Conservation (phyloP, 345 rosid genomes). For the Corchorus capsularis region DNA sequence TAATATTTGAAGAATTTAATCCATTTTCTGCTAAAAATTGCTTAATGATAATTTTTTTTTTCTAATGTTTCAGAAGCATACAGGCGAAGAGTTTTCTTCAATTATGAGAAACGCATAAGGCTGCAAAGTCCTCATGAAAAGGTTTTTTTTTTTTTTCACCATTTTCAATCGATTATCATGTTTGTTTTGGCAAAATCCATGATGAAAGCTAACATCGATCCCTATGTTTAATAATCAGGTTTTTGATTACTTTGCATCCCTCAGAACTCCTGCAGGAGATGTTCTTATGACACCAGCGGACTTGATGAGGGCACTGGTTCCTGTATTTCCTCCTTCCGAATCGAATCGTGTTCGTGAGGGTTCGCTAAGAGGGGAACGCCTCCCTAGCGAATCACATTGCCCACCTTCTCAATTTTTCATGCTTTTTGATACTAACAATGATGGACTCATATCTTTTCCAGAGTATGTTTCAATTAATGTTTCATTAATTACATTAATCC, state of each 20-base stretch:
- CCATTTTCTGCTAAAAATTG: too few relatives aligned
- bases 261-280: conserved; percentile 44
- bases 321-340: conserved; percentile 73
- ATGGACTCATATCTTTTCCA: conserved; percentile 65
- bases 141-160: conserved; percentile 29
- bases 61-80: conserved; percentile 44
- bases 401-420: conserved; percentile 63
- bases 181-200: too few relatives aligned
- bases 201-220: too few relatives aligned
- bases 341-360: conserved; percentile 60
- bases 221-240: conserved; percentile 30
- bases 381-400: conserved; percentile 54
- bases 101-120: conserved; percentile 68
- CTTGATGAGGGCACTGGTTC: conserved; percentile 75
- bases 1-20: too few relatives aligned
- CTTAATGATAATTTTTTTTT: not conserved
- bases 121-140: conserved; percentile 69
- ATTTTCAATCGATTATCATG: too few relatives aligned
- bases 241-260: conserved; percentile 66
- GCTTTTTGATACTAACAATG: conserved; percentile 66
- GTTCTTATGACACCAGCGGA: conserved; percentile 62
- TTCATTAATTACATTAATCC: not conserved
- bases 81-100: conserved; percentile 66
- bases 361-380: conserved; percentile 26
- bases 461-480: conserved; percentile 40